Conservation (phyloP, 2,329 filamentous ascomycete genomes). For the Orbilia blumenaviensis region DNA sequence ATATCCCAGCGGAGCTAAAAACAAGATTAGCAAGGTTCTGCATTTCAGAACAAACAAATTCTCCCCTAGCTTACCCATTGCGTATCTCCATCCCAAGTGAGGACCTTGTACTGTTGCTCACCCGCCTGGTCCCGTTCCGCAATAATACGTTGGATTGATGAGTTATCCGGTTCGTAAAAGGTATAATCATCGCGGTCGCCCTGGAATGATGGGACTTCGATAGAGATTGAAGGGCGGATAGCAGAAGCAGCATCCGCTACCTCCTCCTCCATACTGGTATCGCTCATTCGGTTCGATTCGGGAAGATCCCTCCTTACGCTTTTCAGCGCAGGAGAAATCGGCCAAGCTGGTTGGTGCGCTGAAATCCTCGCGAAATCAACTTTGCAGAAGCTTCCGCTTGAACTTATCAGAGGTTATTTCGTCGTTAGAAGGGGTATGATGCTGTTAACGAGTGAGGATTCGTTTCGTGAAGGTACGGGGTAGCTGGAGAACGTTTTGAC, state of each 20-base stretch:
- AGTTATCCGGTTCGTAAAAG: constrained; percentile 6
- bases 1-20: constrained; percentile 36
- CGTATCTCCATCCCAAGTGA: constrained; percentile 39
- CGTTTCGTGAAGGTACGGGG: not conserved
- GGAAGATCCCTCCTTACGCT: not conserved
- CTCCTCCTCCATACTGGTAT: constrained; percentile 27
- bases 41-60: not conserved
- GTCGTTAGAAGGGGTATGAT: not conserved
- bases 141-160: constrained; percentile 27
- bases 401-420: not conserved
- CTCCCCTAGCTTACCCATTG: constrained; percentile 25
- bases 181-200: constrained; percentile 26
- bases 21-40: not conserved
- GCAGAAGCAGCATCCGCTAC: not conserved
- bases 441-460: not conserved
- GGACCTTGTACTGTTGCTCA: constrained; percentile 24
- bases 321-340: not conserved
- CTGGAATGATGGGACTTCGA: constrained; percentile 31
- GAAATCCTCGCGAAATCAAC: not conserved
- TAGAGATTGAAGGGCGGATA: not conserved
- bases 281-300: not conserved
- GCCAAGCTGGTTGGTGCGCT: too few species aligned
- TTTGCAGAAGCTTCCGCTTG: not conserved
- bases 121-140: constrained; percentile 14
- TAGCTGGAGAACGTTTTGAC: not conserved